phyloP scores from a whole-genome alignment of 805 yeast genomes.

The Brettanomyces bruxellensis region DNA sequence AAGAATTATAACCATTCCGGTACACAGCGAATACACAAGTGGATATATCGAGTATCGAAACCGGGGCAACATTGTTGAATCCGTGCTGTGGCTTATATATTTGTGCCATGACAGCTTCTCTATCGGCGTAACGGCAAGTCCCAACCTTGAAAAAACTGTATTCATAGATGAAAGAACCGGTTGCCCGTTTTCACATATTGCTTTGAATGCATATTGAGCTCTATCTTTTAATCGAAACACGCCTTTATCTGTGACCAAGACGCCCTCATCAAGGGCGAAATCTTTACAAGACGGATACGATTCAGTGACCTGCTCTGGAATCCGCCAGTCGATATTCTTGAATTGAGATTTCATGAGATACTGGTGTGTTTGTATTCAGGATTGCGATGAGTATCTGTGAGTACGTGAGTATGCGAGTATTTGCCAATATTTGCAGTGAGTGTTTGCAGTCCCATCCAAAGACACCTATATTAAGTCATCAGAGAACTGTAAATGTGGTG shows the following conservation, averaged over 20 bases:
- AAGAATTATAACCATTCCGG: constrained; percentile 57
- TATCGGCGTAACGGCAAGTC: constrained; percentile 30
- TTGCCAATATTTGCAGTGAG: no score
- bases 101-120: constrained; percentile 40
- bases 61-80: constrained; percentile 24
- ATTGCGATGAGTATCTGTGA: no score
- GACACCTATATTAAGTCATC: no score
- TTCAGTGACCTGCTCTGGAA: constrained; percentile 13
- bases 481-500: no score
- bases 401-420: no score
- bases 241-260: constrained; percentile 12
- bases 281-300: constrained; percentile 25
- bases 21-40: constrained; percentile 50
- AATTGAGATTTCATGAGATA: no score
- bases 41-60: constrained; percentile 54
- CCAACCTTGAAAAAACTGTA: constrained; percentile 6
- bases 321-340: constrained; percentile 24
- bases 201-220: constrained; percentile 4
- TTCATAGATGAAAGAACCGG: constrained; percentile 18
- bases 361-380: no score
- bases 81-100: constrained; percentile 25
- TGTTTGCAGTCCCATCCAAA: no score
- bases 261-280: constrained; percentile 24
- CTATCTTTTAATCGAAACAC: not conserved
- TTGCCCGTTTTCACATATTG: constrained; percentile 10